Base-by-base conservation (phyloP, 176 grass and related monocot genomes). In the Bromus sterilis region DNA sequence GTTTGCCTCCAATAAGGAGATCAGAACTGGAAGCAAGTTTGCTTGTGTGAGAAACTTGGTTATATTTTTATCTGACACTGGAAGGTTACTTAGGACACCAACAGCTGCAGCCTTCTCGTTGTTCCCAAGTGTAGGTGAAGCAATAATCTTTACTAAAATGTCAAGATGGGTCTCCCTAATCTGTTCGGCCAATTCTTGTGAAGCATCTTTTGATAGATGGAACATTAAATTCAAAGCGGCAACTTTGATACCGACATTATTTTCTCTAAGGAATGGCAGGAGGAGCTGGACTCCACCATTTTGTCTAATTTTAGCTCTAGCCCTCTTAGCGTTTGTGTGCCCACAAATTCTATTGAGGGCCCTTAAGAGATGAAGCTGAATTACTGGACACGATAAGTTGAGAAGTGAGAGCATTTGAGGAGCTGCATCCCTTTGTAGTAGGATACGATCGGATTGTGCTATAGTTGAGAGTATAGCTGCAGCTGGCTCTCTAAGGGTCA, bases 241-340 rank as follows among this genome's bases (percentile, higher is more conserved):
- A 71, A 85, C 76, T 80, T 91, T 94, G 41, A 87, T 94, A 21
- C 89, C 80, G 23, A 61, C 64, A 78, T 94, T 94, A 43, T 80
- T 90, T 43, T 88, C 88, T 34, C 74, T 91, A 12, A 97, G 89
- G 76, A 97, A 97, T 48, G 94, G 92, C 65, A 91, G 36, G 21
- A 97, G 94, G 71, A 94, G 81, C 43, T 92, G 87, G 68, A 89
- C 67, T 66, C 85, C 94, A 69, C 94, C 94, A 83, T 92, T 97
- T 83, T 85, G 48, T 59, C 83, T 94, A 43, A 97, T 84, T 83
- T 92, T 97, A 60, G 69, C 66, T 80, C 92, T 97, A 29, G 78
- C 83, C 58, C 86, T 92, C 80, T 85, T 92, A 40, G 94, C 88
- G 66, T 85, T 92, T 10, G 43, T 16, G 32, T 97, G 92, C 40